A percentile compares a stretch with the other conserved stretches of the same genome.
Conservation (phyloP, 345 rosid genomes). For the Brassica rapa region DNA sequence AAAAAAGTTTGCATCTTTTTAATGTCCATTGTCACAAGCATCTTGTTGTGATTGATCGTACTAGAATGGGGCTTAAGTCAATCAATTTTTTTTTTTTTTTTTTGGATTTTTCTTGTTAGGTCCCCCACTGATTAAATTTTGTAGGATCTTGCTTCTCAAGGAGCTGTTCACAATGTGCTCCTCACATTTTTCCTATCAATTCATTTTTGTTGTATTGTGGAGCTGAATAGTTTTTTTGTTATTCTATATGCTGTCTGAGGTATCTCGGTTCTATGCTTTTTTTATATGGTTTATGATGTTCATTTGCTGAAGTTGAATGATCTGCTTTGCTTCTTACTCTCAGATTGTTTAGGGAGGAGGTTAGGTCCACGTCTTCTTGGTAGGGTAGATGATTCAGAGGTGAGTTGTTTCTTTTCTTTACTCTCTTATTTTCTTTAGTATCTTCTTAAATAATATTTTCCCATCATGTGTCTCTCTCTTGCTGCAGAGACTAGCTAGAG, state of each 20-base stretch:
- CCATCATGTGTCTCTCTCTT: constrained; percentile 39
- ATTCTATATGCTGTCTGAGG: constrained; percentile 6
- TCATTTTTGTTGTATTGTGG: constrained; percentile 32
- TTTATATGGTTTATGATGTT: background rate
- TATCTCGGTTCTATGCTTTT: background rate
- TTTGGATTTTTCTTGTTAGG: constrained; percentile 35
- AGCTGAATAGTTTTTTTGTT: constrained; percentile 14
- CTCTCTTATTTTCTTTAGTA: background rate
- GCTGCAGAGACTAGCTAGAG: constrained; percentile 80
- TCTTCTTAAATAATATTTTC: constrained; percentile 30
- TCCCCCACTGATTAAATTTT: constrained; percentile 30
- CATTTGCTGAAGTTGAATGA: background rate
- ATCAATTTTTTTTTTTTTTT: constrained; percentile 10
- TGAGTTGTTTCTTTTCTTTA: constrained; percentile 40
- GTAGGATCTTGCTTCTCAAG: constrained; percentile 18
- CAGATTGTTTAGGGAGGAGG: constrained; percentile 99
- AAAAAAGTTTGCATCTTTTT: constrained; percentile 8
- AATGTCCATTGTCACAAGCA: background rate
- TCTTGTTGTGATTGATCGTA: constrained; percentile 31
- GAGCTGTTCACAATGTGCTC: background rate
- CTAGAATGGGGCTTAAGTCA: constrained; percentile 21
- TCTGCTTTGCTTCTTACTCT: constrained; percentile 18
- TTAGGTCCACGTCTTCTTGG: constrained; percentile 95
- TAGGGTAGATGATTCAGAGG: constrained; percentile 90
- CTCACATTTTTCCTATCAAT: background rate